Evolutionary conservation across 208 protist genomes (phyloP), one percentile per base, ranked within the genome.

Genomic region (Trypanosoma scelopori): DNA sequence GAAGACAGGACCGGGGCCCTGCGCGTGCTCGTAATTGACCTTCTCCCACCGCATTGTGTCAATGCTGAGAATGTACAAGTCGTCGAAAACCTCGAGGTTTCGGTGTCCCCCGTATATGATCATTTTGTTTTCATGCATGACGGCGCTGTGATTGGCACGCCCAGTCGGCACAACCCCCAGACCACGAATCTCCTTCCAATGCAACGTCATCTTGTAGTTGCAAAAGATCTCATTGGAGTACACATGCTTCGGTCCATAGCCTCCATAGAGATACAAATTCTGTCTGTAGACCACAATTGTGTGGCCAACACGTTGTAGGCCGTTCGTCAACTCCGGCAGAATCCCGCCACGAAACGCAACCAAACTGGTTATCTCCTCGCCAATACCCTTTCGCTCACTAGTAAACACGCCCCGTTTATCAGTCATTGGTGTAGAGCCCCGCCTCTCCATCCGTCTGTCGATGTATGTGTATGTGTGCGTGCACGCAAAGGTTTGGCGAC

Each of bases 31-130:
- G 43, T 79, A 85, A 48, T 35, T 64, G 23, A 96, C 82, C 62
- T 83, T 88, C 50, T 96, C 90, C 87, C 90, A 96, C 18, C 82
- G 69, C 5, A 64, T 60, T 1, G 70, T 81, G 0, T 76, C 67
- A 37, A 96, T 65, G 47, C 90, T 81, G 47, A 82, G 81, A 65
- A 79, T 71, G 58, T 79, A 96, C 20, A 96, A 43, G 43, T 93
- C 87, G 62, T 93, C 85, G 61, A 93, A 87, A 5, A 92, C 85
- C 25, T 92, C 87, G 12, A 87, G 64, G 46, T 88, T 70, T 18
- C 80, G 71, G 49, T 93, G 77, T 3, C 90, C 90, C 23, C 90
- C 87, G 64, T 82, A 93, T n/a, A 93, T 69, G 71, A 89, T 78
- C 50, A 96, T 87, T 52, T 85, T 88, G 48, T 79, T 84, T 28